Evolutionary conservation across 2,329 filamentous ascomycete species (phyloP).

Genomic region (Phaeophleospora eucalypticola): DNA sequence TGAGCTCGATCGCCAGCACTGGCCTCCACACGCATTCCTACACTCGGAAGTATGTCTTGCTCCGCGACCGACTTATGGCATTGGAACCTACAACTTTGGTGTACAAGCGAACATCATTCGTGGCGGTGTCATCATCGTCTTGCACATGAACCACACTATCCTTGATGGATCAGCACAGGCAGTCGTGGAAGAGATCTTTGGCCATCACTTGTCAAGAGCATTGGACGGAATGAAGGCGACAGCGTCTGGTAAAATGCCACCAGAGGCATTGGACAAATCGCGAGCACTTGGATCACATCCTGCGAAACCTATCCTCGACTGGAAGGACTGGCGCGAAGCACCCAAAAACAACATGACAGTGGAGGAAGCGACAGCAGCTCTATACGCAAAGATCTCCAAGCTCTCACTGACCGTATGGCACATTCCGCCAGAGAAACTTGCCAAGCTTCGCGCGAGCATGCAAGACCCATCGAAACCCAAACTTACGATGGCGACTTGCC

Average conservation of each 20-base stretch:
- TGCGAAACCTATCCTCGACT: constrained; percentile 10
- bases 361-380: constrained; percentile 2
- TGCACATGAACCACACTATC: constrained; percentile 17
- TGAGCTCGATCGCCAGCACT: constrained; percentile 11
- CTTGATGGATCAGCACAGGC: constrained; percentile 12
- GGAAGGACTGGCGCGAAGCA: constrained; percentile 13
- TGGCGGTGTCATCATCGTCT: constrained; percentile 10
- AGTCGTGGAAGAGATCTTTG: constrained; percentile 7
- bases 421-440: constrained; percentile 6
- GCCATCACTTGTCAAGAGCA: constrained; percentile 11
- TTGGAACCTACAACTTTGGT: constrained; percentile 14
- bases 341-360: constrained; percentile 8
- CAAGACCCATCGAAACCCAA: constrained; percentile 5
- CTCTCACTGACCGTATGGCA: constrained; percentile 11
- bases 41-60: constrained; percentile 8
- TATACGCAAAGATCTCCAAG: constrained; percentile 6
- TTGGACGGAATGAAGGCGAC: constrained; percentile 5
- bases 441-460: constrained; percentile 5
- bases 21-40: constrained; percentile 7
- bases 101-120: constrained; percentile 15
- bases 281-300: constrained; percentile 6
- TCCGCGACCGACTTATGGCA: constrained; percentile 4
- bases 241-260: constrained; percentile 6
- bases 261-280: constrained; percentile 13
- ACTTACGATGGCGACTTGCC: constrained; percentile 11